phyloP scores from a whole-genome alignment of 2,329 filamentous ascomycete species.

The Colletotrichum sp. region DNA sequence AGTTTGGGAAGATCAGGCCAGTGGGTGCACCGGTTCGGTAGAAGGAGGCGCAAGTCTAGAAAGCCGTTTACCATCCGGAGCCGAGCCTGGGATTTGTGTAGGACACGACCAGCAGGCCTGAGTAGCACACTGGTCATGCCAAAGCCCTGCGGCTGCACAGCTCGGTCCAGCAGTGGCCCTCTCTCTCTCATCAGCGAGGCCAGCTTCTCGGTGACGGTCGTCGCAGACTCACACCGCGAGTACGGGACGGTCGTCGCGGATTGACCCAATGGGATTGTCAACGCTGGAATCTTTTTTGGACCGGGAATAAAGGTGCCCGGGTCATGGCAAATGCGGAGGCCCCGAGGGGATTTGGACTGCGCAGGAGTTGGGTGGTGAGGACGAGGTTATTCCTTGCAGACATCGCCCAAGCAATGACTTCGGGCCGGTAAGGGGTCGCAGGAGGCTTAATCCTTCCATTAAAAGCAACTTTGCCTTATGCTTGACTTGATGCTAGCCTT shows the following conservation, averaged over 20 bases:
- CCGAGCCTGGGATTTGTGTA: background rate
- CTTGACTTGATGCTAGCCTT: background rate
- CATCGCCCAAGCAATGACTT: background rate
- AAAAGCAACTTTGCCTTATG: background rate
- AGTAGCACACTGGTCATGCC: background rate
- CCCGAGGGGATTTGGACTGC: background rate
- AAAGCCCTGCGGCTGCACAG: slow-evolving; percentile 1
- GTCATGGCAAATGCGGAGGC: background rate
- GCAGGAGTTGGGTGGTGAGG: background rate
- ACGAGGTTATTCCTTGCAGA: background rate
- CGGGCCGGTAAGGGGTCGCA: slow-evolving; percentile 3
- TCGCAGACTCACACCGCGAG: background rate
- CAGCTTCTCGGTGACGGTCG: background rate
- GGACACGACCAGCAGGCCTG: background rate
- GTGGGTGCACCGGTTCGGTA: background rate
- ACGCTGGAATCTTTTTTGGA: background rate
- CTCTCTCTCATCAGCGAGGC: background rate
- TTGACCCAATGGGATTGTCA: background rate
- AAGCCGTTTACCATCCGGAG: background rate
- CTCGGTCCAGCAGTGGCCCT: slow-evolving; percentile 10
- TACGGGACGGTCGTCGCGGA: background rate
- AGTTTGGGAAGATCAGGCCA: slow-evolving; percentile 2
- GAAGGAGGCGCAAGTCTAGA: background rate
- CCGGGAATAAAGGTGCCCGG: background rate
- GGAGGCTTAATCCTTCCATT: background rate